Conservation (phyloP, 2,329 filamentous ascomycete species). For the Orbilia quercus region DNA sequence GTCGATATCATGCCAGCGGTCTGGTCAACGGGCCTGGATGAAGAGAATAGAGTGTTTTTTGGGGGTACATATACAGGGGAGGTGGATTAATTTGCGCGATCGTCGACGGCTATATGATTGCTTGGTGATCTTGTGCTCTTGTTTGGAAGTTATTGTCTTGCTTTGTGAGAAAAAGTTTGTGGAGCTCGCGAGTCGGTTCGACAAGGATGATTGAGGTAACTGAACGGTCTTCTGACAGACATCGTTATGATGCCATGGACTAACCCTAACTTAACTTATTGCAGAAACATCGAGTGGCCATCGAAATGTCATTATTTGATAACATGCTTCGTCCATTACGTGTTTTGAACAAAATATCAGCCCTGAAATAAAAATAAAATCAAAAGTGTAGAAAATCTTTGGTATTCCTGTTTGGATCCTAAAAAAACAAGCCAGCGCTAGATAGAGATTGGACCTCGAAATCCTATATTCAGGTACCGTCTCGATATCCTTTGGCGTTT, state of each 20-base stretch:
- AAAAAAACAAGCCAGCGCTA: conserved; percentile 10
- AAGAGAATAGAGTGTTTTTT: neutral
- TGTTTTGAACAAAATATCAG: neutral
- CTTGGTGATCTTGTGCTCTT: conserved; percentile 2
- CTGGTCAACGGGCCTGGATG: neutral
- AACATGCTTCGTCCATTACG: no score
- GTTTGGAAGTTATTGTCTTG: conserved; percentile 2
- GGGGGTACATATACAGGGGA: conserved; percentile 8
- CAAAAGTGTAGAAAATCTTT: neutral
- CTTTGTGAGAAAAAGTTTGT: no score
- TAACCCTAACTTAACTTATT: conserved; percentile 8
- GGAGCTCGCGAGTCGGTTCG: conserved; percentile 33
- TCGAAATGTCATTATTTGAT: conserved; percentile 38
- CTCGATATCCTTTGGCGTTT: conserved; percentile 10
- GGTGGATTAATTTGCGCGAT: neutral
- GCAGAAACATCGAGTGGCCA: conserved; percentile 12
- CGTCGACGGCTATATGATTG: conserved; percentile 1
- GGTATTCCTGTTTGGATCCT: conserved; percentile 23
- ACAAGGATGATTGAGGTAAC: conserved; percentile 42
- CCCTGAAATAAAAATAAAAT: neutral
- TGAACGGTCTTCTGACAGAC: conserved; percentile 51
- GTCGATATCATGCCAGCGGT: conserved; percentile 6
- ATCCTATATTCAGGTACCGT: conserved; percentile 14
- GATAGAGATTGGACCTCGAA: conserved; percentile 1
- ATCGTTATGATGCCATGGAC: conserved; percentile 28